These are phyloP conservation scores for Entomortierella beljakovae DNA, from an alignment of 192 early-diverging fungal genomes.

Conservation along the genomic window DNA sequence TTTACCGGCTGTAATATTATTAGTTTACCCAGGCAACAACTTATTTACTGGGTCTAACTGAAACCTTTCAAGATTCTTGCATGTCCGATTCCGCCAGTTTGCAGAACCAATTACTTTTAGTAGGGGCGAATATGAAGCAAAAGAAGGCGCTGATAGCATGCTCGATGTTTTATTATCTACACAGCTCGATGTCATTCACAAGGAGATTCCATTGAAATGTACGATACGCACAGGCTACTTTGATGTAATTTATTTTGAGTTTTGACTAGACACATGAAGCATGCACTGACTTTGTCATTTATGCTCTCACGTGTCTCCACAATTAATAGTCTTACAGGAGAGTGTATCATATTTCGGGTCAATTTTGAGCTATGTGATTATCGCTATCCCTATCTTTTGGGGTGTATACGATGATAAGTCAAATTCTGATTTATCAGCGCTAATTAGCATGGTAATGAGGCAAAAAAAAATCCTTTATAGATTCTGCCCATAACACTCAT, in stretches of 20 bases:
- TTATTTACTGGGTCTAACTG: no score
- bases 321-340: conserved; percentile 62
- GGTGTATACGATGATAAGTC: conserved; percentile 81
- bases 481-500: background rate
- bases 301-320: background rate
- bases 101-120: conserved; percentile 87
- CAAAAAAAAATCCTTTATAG: background rate
- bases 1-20: background rate
- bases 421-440: conserved; percentile 74
- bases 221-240: conserved; percentile 9
- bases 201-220: conserved; percentile 61
- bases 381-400: conserved; percentile 84
- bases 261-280: no score
- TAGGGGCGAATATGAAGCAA: conserved; percentile 79
- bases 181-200: conserved; percentile 69
- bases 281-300: no score
- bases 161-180: conserved; percentile 66
- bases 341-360: conserved; percentile 82
- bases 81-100: conserved; percentile 77
- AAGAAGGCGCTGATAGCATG: conserved; percentile 59
- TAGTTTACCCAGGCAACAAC: background rate
- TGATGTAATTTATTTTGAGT: background rate
- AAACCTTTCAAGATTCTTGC: conserved; percentile 76
- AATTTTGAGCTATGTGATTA: conserved; percentile 82
- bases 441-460: conserved; percentile 73